Conservation (phyloP, 2,329 filamentous ascomycete species). For the Aureobasidium sp. region DNA sequence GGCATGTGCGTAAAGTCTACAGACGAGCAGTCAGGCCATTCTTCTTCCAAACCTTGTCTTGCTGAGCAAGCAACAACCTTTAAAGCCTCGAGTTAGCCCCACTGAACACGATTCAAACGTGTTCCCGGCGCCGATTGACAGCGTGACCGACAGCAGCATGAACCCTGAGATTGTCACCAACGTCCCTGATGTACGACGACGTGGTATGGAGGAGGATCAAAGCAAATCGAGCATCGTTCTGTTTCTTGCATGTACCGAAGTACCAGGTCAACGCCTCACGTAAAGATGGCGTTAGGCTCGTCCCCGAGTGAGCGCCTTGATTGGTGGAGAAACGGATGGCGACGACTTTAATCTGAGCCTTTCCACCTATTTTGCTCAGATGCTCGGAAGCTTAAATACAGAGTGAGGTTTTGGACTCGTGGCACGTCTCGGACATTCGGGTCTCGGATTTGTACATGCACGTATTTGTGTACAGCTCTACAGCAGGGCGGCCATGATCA, state of each 20-base stretch:
- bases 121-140: background rate
- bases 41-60: background rate
- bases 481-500: background rate
- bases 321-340: conserved; percentile 3
- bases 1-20: background rate
- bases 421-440: conserved; percentile 3
- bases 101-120: background rate
- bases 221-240: background rate
- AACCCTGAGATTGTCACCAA: conserved; percentile 3
- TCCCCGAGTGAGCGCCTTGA: background rate
- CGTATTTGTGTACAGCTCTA: conserved; percentile 6
- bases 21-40: background rate
- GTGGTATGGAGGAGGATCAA: background rate
- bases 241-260: conserved; percentile 9
- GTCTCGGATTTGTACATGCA: background rate
- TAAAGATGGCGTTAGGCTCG: conserved; percentile 5
- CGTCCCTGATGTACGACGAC: conserved; percentile 3
- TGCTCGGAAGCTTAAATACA: conserved; percentile 7
- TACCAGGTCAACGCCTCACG: background rate
- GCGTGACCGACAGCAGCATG: background rate
- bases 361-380: background rate
- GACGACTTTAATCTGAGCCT: conserved; percentile 6
- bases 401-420: background rate
- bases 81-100: background rate
- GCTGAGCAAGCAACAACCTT: background rate